These are phyloP conservation scores for Exobasidium cylindrosporum DNA, from an alignment of 1,284 basidiomycete species.

Conservation along the genomic window DNA sequence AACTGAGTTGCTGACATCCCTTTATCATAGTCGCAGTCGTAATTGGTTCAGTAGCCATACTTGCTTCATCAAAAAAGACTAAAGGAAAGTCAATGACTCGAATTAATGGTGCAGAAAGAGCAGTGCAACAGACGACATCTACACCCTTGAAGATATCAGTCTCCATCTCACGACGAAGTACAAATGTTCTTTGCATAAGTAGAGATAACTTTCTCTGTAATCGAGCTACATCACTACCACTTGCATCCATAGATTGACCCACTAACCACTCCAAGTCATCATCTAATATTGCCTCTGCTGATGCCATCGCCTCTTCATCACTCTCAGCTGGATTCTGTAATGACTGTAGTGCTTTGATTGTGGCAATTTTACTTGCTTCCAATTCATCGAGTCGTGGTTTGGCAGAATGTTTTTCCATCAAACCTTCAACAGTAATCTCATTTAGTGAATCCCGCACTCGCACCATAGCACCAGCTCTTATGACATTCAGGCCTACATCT, in stretches of 20 bases:
- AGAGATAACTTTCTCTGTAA: constrained; percentile 7
- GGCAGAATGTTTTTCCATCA: constrained; percentile 66
- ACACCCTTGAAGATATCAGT: constrained; percentile 53
- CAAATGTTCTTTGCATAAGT: constrained; percentile 22
- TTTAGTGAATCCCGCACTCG: constrained; percentile 64
- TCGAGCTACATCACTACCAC: constrained; percentile 13
- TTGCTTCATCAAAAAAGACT: constrained; percentile 90
- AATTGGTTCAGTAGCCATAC: constrained; percentile 85
- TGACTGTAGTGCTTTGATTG: constrained; percentile 2
- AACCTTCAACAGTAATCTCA: constrained; percentile 67
- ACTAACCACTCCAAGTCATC: not conserved
- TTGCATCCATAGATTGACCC: not conserved
- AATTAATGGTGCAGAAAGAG: constrained; percentile 36
- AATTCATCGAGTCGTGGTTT: constrained; percentile 36
- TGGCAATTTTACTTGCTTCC: constrained; percentile 17
- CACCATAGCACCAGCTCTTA: constrained; percentile 72
- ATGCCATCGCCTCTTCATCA: constrained; percentile 17
- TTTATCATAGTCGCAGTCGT: constrained; percentile 57
- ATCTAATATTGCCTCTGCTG: not conserved
- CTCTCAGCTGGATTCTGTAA: not conserved
- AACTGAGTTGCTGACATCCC: constrained; percentile 70
- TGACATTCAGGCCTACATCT: constrained; percentile 65
- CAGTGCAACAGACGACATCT: constrained; percentile 57
- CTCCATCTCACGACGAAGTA: constrained; percentile 49
- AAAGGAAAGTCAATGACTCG: constrained; percentile 78